Conservation (phyloP, 768 basidiomycete species). For the Boletus sp. region DNA sequence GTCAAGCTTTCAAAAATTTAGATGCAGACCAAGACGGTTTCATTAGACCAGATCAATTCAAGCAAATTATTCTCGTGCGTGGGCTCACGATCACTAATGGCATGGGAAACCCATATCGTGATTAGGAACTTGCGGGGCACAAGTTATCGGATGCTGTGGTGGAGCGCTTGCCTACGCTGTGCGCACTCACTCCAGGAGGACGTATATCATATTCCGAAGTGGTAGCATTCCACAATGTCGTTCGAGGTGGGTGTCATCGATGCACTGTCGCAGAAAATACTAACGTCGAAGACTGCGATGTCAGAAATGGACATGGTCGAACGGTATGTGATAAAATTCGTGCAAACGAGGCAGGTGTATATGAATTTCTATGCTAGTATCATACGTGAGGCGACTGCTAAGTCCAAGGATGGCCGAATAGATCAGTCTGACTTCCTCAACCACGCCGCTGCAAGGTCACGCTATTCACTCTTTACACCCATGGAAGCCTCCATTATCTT, state of each 20-base stretch:
- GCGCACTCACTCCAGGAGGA: constrained; percentile 84
- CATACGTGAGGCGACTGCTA: constrained; percentile 85
- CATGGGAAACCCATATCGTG: neutral
- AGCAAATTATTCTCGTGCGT: constrained; percentile 87
- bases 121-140: constrained; percentile 92
- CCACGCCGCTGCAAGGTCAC: constrained; percentile 78
- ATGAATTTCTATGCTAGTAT: constrained; percentile 46
- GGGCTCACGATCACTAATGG: neutral
- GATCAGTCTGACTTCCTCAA: constrained; percentile 95
- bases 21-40: constrained; percentile 91
- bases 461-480: constrained; percentile 94
- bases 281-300: constrained; percentile 4
- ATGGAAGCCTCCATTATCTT: constrained; percentile 99
- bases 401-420: constrained; percentile 94
- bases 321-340: constrained; percentile 42
- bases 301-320: constrained; percentile 96
- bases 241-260: constrained; percentile 59
- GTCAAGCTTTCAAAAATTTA: constrained; percentile 92
- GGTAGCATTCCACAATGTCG: constrained; percentile 94
- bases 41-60: constrained; percentile 91
- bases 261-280: neutral
- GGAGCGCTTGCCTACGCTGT: constrained; percentile 88
- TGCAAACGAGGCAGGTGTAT: neutral
- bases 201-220: constrained; percentile 96
- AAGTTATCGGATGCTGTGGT: constrained; percentile 94